Conservation (phyloP, 2,329 filamentous ascomycete genomes). For the Harringtonia aguacate region DNA sequence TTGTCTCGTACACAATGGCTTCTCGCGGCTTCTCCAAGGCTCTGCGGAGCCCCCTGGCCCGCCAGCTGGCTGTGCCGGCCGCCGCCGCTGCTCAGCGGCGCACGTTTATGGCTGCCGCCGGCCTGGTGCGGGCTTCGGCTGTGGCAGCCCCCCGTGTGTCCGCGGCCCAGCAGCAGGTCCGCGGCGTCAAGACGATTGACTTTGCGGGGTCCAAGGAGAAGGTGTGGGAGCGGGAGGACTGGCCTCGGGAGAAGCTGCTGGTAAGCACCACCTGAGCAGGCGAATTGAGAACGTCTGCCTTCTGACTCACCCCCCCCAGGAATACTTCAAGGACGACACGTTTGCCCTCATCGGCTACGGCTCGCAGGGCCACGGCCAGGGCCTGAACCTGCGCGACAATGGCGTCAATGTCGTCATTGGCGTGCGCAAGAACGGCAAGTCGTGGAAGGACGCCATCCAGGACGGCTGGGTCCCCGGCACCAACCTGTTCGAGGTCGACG, state of each 20-base stretch:
- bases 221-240: conserved; percentile 96
- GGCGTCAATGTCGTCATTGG: conserved; percentile 98
- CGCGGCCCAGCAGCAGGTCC: conserved; percentile 49
- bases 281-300: too few species aligned
- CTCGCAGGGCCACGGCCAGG: conserved; percentile 97
- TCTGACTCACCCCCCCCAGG: too few species aligned
- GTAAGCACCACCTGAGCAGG: conserved; percentile 41
- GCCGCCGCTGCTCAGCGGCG: conserved; percentile 50
- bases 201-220: conserved; percentile 93
- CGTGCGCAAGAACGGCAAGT: conserved; percentile 95
- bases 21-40: conserved; percentile 63
- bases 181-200: conserved; percentile 97
- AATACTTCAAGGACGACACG: conserved; percentile 99
- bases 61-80: conserved; percentile 52
- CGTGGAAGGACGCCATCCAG: conserved; percentile 94
- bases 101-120: conserved; percentile 50
- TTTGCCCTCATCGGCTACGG: conserved; percentile 98
- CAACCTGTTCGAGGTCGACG: conserved; percentile 97
- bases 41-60: conserved; percentile 51
- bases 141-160: conserved; percentile 27
- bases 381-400: conserved; percentile 99
- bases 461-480: conserved; percentile 98
- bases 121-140: conserved; percentile 42
- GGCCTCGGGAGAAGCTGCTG: conserved; percentile 96
- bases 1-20: conserved; percentile 64